A percentile compares a stretch with the other conserved stretches of the same genome.
These are phyloP conservation scores for Colletotrichum tanaceti DNA, from an alignment of 2,329 filamentous ascomycete species.

Conservation along the genomic window DNA sequence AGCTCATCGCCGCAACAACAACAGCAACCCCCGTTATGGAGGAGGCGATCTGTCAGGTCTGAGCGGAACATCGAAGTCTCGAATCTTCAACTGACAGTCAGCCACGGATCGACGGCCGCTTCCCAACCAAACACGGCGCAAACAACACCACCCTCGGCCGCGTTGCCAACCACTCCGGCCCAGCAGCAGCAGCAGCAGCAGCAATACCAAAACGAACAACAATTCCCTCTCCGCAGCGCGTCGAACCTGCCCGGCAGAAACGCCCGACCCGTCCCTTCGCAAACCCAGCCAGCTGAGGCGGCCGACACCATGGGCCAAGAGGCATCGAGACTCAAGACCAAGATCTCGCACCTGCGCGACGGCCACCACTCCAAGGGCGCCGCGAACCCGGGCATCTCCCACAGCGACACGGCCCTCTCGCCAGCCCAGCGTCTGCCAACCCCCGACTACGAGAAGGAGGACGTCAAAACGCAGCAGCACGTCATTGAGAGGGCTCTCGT, in stretches of 20 bases:
- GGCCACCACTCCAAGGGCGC: slow-evolving; percentile 12
- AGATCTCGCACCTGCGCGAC: slow-evolving; percentile 26
- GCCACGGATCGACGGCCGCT: slow-evolving; percentile 63
- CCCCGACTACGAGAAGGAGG: slow-evolving; percentile 60
- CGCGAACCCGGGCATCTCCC: slow-evolving; percentile 33
- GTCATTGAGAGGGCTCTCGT: slow-evolving; percentile 50
- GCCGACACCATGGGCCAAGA: slow-evolving; percentile 49
- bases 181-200: slow-evolving; percentile 16
- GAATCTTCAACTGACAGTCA: slow-evolving; percentile 60
- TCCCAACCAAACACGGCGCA: slow-evolving; percentile 42
- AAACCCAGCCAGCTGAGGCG: slow-evolving; percentile 20
- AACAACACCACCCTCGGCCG: slow-evolving; percentile 22
- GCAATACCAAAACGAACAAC: slow-evolving; percentile 1
- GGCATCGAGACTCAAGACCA: slow-evolving; percentile 48
- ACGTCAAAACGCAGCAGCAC: slow-evolving; percentile 50
- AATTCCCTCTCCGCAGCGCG: slow-evolving; percentile 18
- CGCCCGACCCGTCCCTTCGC: slow-evolving; percentile 42
- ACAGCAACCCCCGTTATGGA: slow-evolving; percentile 56
- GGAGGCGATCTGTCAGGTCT: slow-evolving; percentile 62
- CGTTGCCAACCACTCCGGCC: slow-evolving; percentile 2
- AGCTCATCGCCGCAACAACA: slow-evolving; percentile 48
- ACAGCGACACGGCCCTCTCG: slow-evolving; percentile 34
- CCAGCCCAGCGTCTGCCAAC: slow-evolving; percentile 57
- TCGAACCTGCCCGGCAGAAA: slow-evolving; percentile 48
- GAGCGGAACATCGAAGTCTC: slow-evolving; percentile 60